These are phyloP conservation scores for Metschnikowia lachancei DNA, from an alignment of 805 yeast genomes.

Conservation along the genomic window DNA sequence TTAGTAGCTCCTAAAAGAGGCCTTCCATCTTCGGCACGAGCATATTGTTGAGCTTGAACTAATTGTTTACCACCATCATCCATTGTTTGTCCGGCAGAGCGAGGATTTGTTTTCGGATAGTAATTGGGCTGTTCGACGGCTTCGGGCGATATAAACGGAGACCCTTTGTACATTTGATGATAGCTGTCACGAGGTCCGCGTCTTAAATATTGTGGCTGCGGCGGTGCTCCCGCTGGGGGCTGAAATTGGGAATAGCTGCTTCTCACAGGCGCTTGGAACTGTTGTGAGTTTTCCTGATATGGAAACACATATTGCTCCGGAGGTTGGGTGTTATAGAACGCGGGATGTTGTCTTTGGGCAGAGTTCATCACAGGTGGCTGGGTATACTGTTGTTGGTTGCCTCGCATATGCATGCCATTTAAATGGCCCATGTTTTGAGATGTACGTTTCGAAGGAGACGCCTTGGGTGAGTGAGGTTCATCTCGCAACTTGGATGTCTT, in stretches of 20 bases:
- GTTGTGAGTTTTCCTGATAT: conserved; percentile 7
- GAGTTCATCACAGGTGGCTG: background rate
- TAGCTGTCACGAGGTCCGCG: background rate
- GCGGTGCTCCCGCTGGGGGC: background rate
- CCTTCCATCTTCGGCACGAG: conserved; percentile 57
- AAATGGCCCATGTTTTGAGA: background rate
- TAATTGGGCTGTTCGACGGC: conserved; percentile 5
- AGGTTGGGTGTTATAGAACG: conserved; percentile 4
- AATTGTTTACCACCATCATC: conserved; percentile 23
- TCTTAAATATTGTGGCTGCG: conserved; percentile 4
- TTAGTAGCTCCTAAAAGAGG: conserved; percentile 82
- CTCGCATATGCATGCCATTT: background rate
- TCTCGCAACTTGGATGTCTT: conserved; percentile 32
- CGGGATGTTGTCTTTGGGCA: conserved; percentile 8
- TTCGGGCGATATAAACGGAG: conserved; percentile 6
- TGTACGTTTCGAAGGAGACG: conserved; percentile 27
- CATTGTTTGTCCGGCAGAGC: background rate
- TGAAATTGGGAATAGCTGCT: conserved; percentile 3
- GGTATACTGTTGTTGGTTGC: conserved; percentile 2
- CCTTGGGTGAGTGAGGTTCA: conserved; percentile 41
- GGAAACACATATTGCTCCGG: conserved; percentile 6
- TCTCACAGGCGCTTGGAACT: conserved; percentile 7
- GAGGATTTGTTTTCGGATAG: conserved; percentile 3
- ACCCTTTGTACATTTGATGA: conserved; percentile 3
- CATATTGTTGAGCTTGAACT: conserved; percentile 47